Evolutionary conservation across 2,329 filamentous ascomycete genomes (phyloP), one percentile per base, ranked within the genome.

Genomic region (Diaporthe capsici): DNA sequence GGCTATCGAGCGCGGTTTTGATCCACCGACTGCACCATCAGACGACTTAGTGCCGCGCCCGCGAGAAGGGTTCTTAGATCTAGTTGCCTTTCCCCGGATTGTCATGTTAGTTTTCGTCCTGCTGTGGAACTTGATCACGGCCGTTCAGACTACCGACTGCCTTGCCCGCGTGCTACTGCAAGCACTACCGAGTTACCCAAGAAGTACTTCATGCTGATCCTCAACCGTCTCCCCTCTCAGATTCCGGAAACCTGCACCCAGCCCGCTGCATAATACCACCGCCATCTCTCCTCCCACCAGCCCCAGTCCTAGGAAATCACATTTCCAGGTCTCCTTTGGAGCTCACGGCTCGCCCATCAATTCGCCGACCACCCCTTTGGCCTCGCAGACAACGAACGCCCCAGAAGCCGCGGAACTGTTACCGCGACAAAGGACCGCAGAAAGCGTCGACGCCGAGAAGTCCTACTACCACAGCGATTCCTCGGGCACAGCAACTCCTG

Each of bases 241-340:
- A 86, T 88, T 86, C 72, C 84, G 86, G 81, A 87, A 85, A 80
- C 81, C 85, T 74, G 83, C 86, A 77, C 87, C 88, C 60, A 90
- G 88, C 79, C 88, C 89, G 78, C 83, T 90, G 65, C 85, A 86
- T 76, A 85, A 85, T 74, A 86, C 80, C 78, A 84, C 82, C 75
- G 83, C 85, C 73, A 82, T 85, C 67, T 87, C 86, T 80, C 84
- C 84, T 76, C 84, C 86, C 71, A 82, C 85, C 76, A 87, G 82
- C 79, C 82, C 85, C 71, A 87, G 84, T 78, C 84, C 85, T 76
- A 83, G 81, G 73, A 83, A 82, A 73, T 81, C 83, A 44, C 81
- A 80, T 63, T 85, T 85, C 73, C 79, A 82, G 47, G 49, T 68
- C 25, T 57, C 73, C 22, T 81, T 82, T 44, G 79, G 81, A 60